Conservation (phyloP, 306 rosid genomes). For the Castanopsis chinensis region DNA sequence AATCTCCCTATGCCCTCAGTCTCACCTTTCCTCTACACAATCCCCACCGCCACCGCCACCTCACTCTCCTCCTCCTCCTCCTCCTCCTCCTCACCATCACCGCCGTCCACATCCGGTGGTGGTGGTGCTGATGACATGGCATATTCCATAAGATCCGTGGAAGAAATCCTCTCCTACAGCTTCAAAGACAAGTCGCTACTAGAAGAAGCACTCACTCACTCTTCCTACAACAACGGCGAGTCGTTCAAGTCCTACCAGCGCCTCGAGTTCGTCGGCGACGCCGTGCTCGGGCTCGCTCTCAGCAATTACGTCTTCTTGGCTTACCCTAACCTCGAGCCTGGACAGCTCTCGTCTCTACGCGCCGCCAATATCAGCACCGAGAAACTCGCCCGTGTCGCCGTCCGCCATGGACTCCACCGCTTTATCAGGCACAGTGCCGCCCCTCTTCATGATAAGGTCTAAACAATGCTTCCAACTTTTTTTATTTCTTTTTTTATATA, state of each 20-base stretch:
- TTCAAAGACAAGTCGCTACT: constrained; percentile 56
- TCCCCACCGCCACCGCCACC: neutral
- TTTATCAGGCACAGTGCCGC: constrained; percentile 42
- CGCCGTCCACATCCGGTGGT: neutral
- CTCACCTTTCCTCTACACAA: neutral
- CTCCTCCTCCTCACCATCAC: neutral
- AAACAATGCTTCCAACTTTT: neutral
- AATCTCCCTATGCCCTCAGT: no score
- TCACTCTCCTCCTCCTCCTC: neutral
- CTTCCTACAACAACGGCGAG: constrained; percentile 31
- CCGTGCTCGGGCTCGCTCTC: constrained; percentile 46
- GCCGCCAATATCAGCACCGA: constrained; percentile 77
- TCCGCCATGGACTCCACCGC: constrained; percentile 43
- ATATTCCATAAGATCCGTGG: constrained; percentile 20
- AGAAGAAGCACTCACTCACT: constrained; percentile 72
- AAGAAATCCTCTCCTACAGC: constrained; percentile 30
- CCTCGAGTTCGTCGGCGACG: constrained; percentile 76
- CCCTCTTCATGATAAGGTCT: constrained; percentile 35
- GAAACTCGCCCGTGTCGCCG: constrained; percentile 78
- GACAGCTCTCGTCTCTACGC: constrained; percentile 57
- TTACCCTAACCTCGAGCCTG: constrained; percentile 45
- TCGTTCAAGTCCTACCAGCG: constrained; percentile 46
- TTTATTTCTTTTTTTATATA: neutral
- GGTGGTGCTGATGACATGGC: constrained; percentile 20
- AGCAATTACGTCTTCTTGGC: constrained; percentile 45